phyloP scores from a whole-genome alignment of 2,329 filamentous ascomycete species.

The Botryotinia globosa region DNA sequence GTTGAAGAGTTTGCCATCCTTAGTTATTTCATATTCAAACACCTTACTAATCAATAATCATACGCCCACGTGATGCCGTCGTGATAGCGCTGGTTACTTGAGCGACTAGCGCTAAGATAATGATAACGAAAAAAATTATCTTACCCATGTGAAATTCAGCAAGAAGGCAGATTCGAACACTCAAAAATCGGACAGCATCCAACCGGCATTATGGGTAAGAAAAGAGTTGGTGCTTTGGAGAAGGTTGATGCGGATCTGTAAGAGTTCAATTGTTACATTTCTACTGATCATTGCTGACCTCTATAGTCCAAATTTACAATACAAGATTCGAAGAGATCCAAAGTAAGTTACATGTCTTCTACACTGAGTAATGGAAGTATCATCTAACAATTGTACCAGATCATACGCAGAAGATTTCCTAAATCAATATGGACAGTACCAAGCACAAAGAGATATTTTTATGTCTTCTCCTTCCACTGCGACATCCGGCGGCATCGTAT shows the following conservation, averaged over 20 bases:
- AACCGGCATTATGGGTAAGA: slow-evolving; percentile 65
- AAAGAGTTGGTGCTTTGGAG: slow-evolving; percentile 87
- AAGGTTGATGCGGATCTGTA: slow-evolving; percentile 90
- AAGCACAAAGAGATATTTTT: slow-evolving; percentile 88
- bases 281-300: slow-evolving; percentile 29
- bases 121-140: slow-evolving; percentile 19
- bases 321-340: slow-evolving; percentile 87
- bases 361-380: neutral
- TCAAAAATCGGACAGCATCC: neutral
- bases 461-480: slow-evolving; percentile 76
- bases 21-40: neutral
- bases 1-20: neutral
- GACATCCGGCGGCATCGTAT: slow-evolving; percentile 74
- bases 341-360: slow-evolving; percentile 50
- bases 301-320: slow-evolving; percentile 73
- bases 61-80: neutral
- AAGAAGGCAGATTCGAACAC: slow-evolving; percentile 8
- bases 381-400: slow-evolving; percentile 42
- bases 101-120: slow-evolving; percentile 20
- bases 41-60: neutral
- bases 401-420: slow-evolving; percentile 89
- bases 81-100: neutral
- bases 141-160: slow-evolving; percentile 3
- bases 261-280: slow-evolving; percentile 36
- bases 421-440: slow-evolving; percentile 87